Percentiles rank a stretch among this genome's conserved stretches.
These are phyloP conservation scores for Sporormia fimetaria DNA, from an alignment of 495 filamentous ascomycete species.

Conservation along the genomic window DNA sequence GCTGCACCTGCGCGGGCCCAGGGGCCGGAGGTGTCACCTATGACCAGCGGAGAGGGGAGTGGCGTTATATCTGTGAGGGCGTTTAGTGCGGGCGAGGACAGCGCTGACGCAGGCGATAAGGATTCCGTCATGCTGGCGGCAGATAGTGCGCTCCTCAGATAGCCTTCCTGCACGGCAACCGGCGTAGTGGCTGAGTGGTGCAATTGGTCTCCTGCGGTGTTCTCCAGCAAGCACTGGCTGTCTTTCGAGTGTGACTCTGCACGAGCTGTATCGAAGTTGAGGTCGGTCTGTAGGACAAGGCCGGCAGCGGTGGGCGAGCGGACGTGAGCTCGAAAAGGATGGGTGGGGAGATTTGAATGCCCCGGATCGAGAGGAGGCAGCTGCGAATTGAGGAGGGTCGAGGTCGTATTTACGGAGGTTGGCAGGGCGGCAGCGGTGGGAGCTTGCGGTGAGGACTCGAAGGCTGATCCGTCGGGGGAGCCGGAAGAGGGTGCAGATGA, in stretches of 20 bases:
- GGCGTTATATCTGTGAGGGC: slow-evolving; percentile 88
- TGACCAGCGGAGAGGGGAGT: slow-evolving; percentile 74
- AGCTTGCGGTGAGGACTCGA: background rate
- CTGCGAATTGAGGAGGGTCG: slow-evolving; percentile 15
- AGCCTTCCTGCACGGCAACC: slow-evolving; percentile 21
- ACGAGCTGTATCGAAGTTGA: slow-evolving; percentile 5
- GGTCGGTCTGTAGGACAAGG: slow-evolving; percentile 26
- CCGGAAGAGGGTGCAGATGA: slow-evolving; percentile 10
- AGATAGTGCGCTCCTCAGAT: slow-evolving; percentile 24
- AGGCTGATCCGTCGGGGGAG: slow-evolving; percentile 1
- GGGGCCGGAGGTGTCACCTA: slow-evolving; percentile 58
- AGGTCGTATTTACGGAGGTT: slow-evolving; percentile 11
- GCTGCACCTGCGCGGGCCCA: slow-evolving; percentile 42
- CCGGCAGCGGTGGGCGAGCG: slow-evolving; percentile 26
- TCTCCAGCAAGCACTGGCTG: slow-evolving; percentile 15
- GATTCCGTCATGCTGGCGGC: slow-evolving; percentile 36
- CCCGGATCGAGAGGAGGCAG: slow-evolving; percentile 5
- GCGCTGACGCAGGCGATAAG: slow-evolving; percentile 47
- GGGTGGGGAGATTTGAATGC: slow-evolving; percentile 6
- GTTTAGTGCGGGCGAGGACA: slow-evolving; percentile 61
- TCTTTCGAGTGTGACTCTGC: slow-evolving; percentile 1
- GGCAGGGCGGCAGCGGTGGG: background rate
- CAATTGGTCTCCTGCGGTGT: slow-evolving; percentile 4
- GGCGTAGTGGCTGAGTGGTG: slow-evolving; percentile 23
- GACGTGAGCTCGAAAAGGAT: slow-evolving; percentile 12